Evolutionary conservation across 1,284 basidiomycete genomes (phyloP).

Genomic region (Paramarasmius palmivorus): DNA sequence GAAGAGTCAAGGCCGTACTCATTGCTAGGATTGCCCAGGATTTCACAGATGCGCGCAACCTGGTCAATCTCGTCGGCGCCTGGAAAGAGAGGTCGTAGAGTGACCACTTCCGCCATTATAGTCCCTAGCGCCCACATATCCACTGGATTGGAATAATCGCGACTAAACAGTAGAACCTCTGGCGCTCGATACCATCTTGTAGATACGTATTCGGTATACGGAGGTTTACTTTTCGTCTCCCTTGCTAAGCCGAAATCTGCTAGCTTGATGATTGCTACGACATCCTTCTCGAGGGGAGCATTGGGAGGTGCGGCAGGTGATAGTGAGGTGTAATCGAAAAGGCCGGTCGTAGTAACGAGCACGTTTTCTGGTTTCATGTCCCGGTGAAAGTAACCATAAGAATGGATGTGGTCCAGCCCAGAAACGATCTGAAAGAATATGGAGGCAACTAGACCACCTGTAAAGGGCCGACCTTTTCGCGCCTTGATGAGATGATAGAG

Average conservation of each 20-base stretch:
- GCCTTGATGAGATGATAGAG: slow-evolving; percentile 99
- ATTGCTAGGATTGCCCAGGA: slow-evolving; percentile 89
- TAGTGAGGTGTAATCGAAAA: slow-evolving; percentile 90
- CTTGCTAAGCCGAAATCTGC: slow-evolving; percentile 98
- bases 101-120: slow-evolving; percentile 96
- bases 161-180: slow-evolving; percentile 90
- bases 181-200: slow-evolving; percentile 99
- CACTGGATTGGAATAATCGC: slow-evolving; percentile 94
- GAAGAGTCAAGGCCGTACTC: slow-evolving; percentile 81
- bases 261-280: slow-evolving; percentile 95
- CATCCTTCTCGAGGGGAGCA: slow-evolving; percentile 83
- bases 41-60: slow-evolving; percentile 85
- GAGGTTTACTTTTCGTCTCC: slow-evolving; percentile 86
- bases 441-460: slow-evolving; percentile 92
- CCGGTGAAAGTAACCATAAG: slow-evolving; percentile 94
- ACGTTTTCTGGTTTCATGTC: slow-evolving; percentile 99
- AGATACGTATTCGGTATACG: slow-evolving; percentile 98
- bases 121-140: slow-evolving; percentile 99
- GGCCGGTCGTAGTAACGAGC: slow-evolving; percentile 98
- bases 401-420: slow-evolving; percentile 93
- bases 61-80: slow-evolving; percentile 96
- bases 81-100: slow-evolving; percentile 96
- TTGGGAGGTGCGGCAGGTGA: slow-evolving; percentile 59
- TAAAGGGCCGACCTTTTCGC: slow-evolving; percentile 90
- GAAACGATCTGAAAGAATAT: slow-evolving; percentile 93